Conservation (phyloP, 2,329 filamentous ascomycete genomes). For the Coniochaeta sp. region DNA sequence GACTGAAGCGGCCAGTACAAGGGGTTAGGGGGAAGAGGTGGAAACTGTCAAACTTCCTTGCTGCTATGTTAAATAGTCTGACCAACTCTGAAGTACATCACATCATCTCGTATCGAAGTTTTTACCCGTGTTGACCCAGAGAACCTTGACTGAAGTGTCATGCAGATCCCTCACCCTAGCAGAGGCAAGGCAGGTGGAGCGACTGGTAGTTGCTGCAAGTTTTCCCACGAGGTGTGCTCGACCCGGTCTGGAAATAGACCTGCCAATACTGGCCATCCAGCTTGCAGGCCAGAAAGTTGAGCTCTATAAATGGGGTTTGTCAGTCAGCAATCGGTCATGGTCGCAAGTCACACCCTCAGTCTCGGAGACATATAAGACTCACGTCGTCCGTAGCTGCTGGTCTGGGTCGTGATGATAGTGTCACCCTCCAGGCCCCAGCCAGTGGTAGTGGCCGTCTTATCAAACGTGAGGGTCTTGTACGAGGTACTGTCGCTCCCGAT, state of each 20-base stretch:
- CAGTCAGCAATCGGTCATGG: background rate
- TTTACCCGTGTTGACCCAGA: no score
- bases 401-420: constrained; percentile 35
- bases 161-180: no score
- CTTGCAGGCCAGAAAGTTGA: constrained; percentile 45
- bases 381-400: constrained; percentile 36
- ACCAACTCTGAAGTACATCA: no score
- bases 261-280: constrained; percentile 37
- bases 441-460: constrained; percentile 30
- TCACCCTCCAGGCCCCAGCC: constrained; percentile 43
- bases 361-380: constrained; percentile 14
- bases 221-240: constrained; percentile 37
- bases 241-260: constrained; percentile 45
- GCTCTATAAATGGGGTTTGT: constrained; percentile 26
- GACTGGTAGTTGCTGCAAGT: constrained; percentile 49
- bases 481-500: constrained; percentile 36
- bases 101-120: no score
- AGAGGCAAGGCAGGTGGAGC: constrained; percentile 45
- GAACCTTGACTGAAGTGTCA: no score
- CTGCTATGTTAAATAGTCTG: no score
- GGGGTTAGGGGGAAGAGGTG: no score
- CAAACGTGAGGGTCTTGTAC: constrained; percentile 45
- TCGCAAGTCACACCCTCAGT: no score
- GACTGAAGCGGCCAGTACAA: no score
- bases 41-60: no score